phyloP scores from a whole-genome alignment of 225 moss, liverwort and hornwort species.

The Climacium dendroides region DNA sequence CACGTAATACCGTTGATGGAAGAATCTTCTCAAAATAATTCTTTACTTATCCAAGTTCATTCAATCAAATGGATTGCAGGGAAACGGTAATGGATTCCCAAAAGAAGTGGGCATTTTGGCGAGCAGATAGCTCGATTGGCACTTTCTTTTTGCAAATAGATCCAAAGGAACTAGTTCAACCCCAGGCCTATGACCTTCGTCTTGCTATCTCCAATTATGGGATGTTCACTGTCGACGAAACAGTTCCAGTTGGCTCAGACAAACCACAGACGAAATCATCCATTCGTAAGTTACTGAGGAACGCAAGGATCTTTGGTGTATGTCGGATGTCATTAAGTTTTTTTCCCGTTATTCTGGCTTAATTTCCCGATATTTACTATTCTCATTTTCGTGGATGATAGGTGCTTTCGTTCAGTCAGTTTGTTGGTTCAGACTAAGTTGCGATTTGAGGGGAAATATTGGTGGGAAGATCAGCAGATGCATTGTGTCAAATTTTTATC shows the following conservation, averaged over 20 bases:
- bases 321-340: background rate
- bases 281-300: constrained; percentile 14
- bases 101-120: constrained; percentile 71
- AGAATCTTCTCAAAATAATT: background rate
- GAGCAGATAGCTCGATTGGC: constrained; percentile 70
- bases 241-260: constrained; percentile 27
- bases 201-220: constrained; percentile 65
- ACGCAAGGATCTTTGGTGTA: background rate
- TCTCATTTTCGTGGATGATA: background rate
- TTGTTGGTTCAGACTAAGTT: background rate
- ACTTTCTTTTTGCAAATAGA: constrained; percentile 47
- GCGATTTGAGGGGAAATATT: background rate
- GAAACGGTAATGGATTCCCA: background rate
- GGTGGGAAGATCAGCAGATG: background rate
- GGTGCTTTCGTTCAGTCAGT: background rate
- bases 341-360: background rate
- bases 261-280: background rate
- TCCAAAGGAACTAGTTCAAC: constrained; percentile 11
- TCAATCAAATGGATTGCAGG: constrained; percentile 13
- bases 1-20: background rate
- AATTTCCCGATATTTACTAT: background rate
- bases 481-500: background rate
- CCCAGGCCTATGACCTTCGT: constrained; percentile 55
- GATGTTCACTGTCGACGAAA: constrained; percentile 64
- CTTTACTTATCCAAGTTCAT: background rate